Evolutionary conservation across 352 stramenopile genomes (phyloP).

Genomic region (Globisporangium spinosum): DNA sequence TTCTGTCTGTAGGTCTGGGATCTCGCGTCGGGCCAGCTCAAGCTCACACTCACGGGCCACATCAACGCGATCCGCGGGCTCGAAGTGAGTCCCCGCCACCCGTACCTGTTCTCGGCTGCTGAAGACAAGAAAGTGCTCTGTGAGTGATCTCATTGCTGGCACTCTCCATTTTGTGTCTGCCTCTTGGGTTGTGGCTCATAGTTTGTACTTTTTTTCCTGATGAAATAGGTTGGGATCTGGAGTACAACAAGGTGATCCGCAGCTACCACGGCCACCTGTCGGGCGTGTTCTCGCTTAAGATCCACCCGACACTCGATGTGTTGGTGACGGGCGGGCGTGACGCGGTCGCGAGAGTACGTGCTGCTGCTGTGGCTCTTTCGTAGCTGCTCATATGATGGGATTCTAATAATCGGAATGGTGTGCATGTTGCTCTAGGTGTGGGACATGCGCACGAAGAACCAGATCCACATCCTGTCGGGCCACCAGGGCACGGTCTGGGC

Average conservation of each 20-base stretch:
- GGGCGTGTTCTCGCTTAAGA: conserved; percentile 95
- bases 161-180: background rate
- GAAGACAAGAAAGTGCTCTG: conserved; percentile 99
- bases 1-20: conserved; percentile 81
- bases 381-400: background rate
- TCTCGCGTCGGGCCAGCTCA: conserved; percentile 95
- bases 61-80: conserved; percentile 97
- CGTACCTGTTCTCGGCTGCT: conserved; percentile 97
- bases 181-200: background rate
- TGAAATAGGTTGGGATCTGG: conserved; percentile 93
- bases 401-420: background rate
- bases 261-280: conserved; percentile 99
- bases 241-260: conserved; percentile 99
- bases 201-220: background rate
- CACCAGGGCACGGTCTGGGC: conserved; percentile 96
- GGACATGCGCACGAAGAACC: conserved; percentile 99
- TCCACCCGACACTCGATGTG: conserved; percentile 98
- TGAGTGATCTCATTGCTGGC: conserved; percentile 19
- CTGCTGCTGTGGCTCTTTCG: background rate
- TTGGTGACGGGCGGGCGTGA: conserved; percentile 96
- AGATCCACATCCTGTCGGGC: conserved; percentile 95
- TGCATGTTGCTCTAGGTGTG: conserved; percentile 77
- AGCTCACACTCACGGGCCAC: conserved; percentile 98
- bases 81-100: conserved; percentile 93
- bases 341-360: conserved; percentile 71